A percentile compares a stretch with the other conserved stretches of the same genome.
These are phyloP conservation scores for Sporormia fimetaria DNA, from an alignment of 495 filamentous ascomycete species.

Conservation along the genomic window DNA sequence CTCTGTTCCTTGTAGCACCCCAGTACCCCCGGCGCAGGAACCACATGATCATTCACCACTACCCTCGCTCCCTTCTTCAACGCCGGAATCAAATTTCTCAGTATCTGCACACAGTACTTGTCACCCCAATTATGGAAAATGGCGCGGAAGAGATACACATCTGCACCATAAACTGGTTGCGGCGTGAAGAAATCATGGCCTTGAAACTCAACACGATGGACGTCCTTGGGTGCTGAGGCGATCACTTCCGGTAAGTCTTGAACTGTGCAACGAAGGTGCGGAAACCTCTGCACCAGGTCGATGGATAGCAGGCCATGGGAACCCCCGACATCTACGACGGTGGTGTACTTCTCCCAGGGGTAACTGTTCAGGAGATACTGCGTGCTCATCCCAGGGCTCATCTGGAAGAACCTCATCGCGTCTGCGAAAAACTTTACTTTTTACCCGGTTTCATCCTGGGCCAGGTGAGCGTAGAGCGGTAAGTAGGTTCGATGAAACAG, in stretches of 20 bases:
- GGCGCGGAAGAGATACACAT: constrained; percentile 4
- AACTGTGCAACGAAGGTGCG: not conserved
- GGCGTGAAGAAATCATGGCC: constrained; percentile 5
- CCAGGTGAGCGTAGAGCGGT: not conserved
- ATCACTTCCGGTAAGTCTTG: not conserved
- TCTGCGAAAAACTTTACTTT: not conserved
- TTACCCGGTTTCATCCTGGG: not conserved
- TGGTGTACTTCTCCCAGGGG: not conserved
- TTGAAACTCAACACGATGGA: not conserved
- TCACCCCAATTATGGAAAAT: constrained; percentile 8
- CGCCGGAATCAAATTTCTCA: constrained; percentile 1
- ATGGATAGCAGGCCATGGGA: not conserved
- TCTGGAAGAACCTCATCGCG: not conserved
- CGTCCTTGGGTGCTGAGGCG: not conserved
- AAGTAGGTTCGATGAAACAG: not conserved
- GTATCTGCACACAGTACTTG: constrained; percentile 4
- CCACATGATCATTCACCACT: constrained; percentile 4
- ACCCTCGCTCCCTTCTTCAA: not conserved
- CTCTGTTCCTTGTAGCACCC: too few relatives aligned
- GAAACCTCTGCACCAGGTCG: not conserved
- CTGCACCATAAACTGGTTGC: constrained; percentile 3
- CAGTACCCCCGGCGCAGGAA: too few relatives aligned
- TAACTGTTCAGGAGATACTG: not conserved
- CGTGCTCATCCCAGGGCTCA: not conserved
- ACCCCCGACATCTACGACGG: not conserved